phyloP scores from a whole-genome alignment of 371 early-diverging fungal species.

The Mucor lusitanicus region DNA sequence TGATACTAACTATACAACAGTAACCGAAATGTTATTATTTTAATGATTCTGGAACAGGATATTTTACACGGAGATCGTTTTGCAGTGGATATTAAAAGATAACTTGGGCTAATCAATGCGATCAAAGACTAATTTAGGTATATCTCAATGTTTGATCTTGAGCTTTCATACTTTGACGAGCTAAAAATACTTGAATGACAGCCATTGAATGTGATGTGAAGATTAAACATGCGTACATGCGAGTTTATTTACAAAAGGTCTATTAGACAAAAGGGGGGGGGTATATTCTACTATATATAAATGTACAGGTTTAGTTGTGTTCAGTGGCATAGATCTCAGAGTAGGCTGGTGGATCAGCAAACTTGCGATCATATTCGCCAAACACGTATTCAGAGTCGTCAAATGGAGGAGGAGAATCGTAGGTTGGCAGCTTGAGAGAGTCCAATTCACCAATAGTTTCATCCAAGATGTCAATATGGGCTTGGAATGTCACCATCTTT shows the following conservation, averaged over 20 bases:
- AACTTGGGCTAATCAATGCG: too few species aligned
- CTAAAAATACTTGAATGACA: too few species aligned
- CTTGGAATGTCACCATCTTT: conserved; percentile 15
- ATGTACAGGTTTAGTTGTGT: not conserved
- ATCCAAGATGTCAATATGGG: conserved; percentile 15
- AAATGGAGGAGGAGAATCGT: conserved; percentile 22
- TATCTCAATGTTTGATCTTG: too few species aligned
- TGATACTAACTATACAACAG: too few species aligned
- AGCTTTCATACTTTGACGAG: too few species aligned
- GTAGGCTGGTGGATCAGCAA: conserved; percentile 16
- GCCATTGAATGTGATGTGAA: not conserved
- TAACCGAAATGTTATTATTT: too few species aligned
- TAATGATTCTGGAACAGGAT: too few species aligned
- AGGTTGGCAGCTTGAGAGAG: conserved; percentile 11
- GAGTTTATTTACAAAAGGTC: too few species aligned
- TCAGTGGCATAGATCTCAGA: conserved; percentile 5
- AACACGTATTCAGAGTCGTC: conserved; percentile 9
- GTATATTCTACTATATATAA: not conserved
- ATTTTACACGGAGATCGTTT: too few species aligned
- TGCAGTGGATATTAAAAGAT: too few species aligned
- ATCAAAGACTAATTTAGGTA: too few species aligned
- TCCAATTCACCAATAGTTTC: conserved; percentile 7
- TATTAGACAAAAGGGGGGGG: not conserved
- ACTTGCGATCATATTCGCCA: conserved; percentile 23
- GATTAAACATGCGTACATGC: not conserved